Evolutionary conservation across 148 eudicot genomes (phyloP).

Genomic region (Beta vulgaris): DNA sequence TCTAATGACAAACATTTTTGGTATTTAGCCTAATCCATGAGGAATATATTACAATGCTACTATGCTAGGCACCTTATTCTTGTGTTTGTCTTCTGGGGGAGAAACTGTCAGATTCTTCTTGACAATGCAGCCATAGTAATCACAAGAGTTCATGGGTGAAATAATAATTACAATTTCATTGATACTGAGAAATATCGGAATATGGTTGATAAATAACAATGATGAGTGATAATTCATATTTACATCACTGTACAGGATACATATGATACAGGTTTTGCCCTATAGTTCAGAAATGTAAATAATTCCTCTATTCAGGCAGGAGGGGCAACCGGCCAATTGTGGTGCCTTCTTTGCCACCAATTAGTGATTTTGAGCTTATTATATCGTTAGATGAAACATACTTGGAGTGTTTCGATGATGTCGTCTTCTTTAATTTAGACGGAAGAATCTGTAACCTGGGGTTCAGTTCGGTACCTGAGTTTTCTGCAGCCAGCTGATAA

Average conservation of each 20-base stretch:
- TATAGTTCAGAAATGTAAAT: not conserved
- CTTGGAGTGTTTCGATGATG: constrained; percentile 28
- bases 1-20: too few species aligned
- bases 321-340: constrained; percentile 59
- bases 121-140: not conserved
- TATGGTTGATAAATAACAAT: constrained; percentile 9
- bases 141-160: not conserved
- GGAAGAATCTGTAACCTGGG: constrained; percentile 93
- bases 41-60: not conserved
- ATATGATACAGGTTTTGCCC: constrained; percentile 18
- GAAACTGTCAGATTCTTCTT: too few species aligned
- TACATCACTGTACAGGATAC: constrained; percentile 34
- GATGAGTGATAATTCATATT: constrained; percentile 10
- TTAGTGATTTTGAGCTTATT: constrained; percentile 22
- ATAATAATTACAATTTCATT: constrained; percentile 7
- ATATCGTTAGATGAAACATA: constrained; percentile 18
- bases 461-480: constrained; percentile 83
- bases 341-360: constrained; percentile 36
- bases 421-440: constrained; percentile 45
- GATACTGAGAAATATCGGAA: not conserved
- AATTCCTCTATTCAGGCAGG: constrained; percentile 49
- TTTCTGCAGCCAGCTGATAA: constrained; percentile 84
- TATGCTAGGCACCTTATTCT: not conserved
- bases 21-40: not conserved
- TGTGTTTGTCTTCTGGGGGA: not conserved